Base-by-base conservation (phyloP, 345 rosid species). In the Anacardium occidentale region DNA sequence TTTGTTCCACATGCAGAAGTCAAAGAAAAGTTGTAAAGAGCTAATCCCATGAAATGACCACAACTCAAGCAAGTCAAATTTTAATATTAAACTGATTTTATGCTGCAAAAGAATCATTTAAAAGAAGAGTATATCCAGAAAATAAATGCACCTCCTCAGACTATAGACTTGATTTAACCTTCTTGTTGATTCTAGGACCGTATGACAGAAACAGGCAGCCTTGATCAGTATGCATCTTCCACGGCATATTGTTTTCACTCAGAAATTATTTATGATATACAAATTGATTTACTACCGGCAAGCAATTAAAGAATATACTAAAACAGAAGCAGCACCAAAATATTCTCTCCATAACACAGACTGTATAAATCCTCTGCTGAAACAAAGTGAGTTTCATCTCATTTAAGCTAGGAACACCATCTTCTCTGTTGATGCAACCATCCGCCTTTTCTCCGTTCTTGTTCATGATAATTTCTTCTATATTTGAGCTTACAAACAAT, bases 101-200 rank as follows among this genome's bases (percentile, higher is more conserved):
- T 51, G 67, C 13, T 56, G 32, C 15, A 37, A 66, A 22, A 53
- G 52, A 72, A 47, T 40, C 13, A 62, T 0, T 42, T 10, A 37
- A n/a, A 57, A 32, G 25, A 18, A 57, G 32, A 29, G 32, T 29
- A 29, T 29, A 29, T 29, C 6, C 74, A 67, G 62, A 15, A 79
- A 42, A 32, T 37, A 51, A 77, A 75, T 76, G 3, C 73, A 91
- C 98, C 86, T 91, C 97, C 74, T 88, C 84, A 58, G 94, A 90
- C 51, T 81, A 92, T 91, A 62, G 99, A 88, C 45, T 81, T 91
- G 48, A 91, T 69, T 66, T 95, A 95, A 62, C 98, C 97, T 76
- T 85, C 83, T 61, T 94, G 84, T 76, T 85, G 91, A 81, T 95
- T 92, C 96, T 98, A 95, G 0, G 92, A 95, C 74, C 78, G 71